Evolutionary conservation across 306 rosid species (phyloP).

Genomic region (Begonia peltatifolia): DNA sequence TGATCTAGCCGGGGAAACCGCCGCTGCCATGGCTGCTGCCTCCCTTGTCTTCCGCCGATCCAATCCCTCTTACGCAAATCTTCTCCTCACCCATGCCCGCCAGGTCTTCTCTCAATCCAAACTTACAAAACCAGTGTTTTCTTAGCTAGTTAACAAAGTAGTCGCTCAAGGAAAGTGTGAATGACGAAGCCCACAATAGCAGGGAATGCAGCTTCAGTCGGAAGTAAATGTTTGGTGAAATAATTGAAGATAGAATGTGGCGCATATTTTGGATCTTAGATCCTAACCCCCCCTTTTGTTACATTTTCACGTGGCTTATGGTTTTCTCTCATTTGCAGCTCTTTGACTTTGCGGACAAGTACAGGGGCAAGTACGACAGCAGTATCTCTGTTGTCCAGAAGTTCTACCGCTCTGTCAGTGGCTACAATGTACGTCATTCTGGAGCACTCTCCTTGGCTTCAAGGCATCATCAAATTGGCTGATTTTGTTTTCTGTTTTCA

Average conservation of each 20-base stretch:
- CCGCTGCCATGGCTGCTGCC: constrained; percentile 99
- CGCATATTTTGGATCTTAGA: too few species aligned
- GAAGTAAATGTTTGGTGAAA: too few species aligned
- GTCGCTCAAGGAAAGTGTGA: too few species aligned
- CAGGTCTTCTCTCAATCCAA: constrained; percentile 30
- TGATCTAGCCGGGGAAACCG: constrained; percentile 97
- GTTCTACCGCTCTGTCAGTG: constrained; percentile 80
- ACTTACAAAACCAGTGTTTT: too few species aligned
- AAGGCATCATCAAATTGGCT: too few species aligned
- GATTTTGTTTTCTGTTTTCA: constrained; percentile 5
- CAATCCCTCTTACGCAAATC: constrained; percentile 56
- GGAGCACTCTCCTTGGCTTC: background rate
- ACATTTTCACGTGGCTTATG: too few species aligned
- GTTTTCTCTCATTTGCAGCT: constrained; percentile 27
- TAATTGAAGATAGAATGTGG: too few species aligned
- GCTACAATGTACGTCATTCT: constrained; percentile 55
- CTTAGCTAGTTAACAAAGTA: too few species aligned
- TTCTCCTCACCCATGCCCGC: constrained; percentile 67
- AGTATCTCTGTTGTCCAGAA: constrained; percentile 77
- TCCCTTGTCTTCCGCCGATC: constrained; percentile 81
- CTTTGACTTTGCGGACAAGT: constrained; percentile 89
- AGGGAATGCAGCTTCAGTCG: too few species aligned
- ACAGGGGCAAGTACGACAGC: constrained; percentile 97
- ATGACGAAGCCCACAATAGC: too few species aligned
- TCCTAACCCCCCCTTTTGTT: too few species aligned